A percentile compares a stretch with the other conserved stretches of the same genome.
Conservation (phyloP, 2,329 filamentous ascomycete species). For the Cladosporium colombiae region DNA sequence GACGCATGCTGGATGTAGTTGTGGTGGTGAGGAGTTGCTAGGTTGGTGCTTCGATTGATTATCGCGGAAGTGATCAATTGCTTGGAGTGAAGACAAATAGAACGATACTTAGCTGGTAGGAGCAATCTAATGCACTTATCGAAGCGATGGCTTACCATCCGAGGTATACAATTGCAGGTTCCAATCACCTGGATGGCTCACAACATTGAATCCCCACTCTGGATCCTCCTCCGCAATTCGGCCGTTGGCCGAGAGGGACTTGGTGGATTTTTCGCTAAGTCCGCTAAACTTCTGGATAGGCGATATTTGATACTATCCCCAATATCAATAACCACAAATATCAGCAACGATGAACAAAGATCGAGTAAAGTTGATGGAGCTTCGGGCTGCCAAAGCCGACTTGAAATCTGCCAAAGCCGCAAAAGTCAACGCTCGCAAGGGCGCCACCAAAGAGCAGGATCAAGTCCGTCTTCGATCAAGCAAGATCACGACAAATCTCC, state of each 20-base stretch:
- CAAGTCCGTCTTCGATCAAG: background rate
- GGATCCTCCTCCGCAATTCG: constrained; percentile 7
- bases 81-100: too few species aligned
- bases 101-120: background rate
- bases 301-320: background rate
- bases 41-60: background rate
- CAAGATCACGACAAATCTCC: constrained; percentile 7
- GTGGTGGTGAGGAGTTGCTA: background rate
- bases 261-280: constrained; percentile 5
- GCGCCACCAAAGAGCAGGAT: constrained; percentile 2
- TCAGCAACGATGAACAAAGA: constrained; percentile 13
- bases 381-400: background rate
- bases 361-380: constrained; percentile 2
- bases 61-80: background rate
- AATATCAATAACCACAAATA: background rate
- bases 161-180: background rate
- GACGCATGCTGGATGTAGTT: constrained; percentile 49
- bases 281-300: constrained; percentile 1
- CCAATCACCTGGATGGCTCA: constrained; percentile 3
- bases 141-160: constrained; percentile 1
- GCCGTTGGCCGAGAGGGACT: background rate
- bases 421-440: constrained; percentile 6
- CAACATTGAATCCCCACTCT: constrained; percentile 1
- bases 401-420: constrained; percentile 13
- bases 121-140: background rate